Evolutionary conservation across 2,329 filamentous ascomycete genomes (phyloP), one percentile per base, ranked within the genome.

Genomic region (Penicillium freii): DNA sequence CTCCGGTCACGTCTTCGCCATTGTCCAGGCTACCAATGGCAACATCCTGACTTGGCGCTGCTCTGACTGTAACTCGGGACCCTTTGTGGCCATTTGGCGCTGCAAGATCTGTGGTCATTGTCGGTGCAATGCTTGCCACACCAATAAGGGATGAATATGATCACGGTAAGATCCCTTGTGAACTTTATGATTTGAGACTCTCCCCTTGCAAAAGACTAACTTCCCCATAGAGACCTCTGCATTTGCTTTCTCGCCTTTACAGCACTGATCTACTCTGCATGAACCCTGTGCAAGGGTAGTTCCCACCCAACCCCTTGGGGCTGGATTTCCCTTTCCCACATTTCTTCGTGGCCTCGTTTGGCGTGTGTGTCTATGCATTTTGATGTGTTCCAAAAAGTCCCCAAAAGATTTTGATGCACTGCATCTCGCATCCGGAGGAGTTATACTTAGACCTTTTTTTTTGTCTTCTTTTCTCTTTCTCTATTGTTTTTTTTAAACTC

Each of bases 21-120:
- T 77, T 53, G 64, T 76, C 36, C 75, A 77, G 60, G 68, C 71
- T 11, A 73, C 72, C 45, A 76, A 77, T 59, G 75, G 75, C 44
- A 77, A 75, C 53, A 76, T 77, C 57, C 65, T 77, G 53, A 73
- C 72, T 49, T 77, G 75, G 75, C 71, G 73, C n/a, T 77, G 75
- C 62, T 76, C 73, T 5, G 71, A 75, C 61, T 77, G 75, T 67
- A 76, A 74, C 62, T 68, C 69, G 40, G 75, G 75, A 23, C 75
- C 75, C 36, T 76, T 72, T 54, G 64, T 73, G 43, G 75, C 75
- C 25, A 76, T 77, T 61, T 77, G 75, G 75, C 74, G 69, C 25
- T 77, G 75, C 70, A 77, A 77, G 66, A 68, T 74, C 56, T 77
- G 75, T 67, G 71, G 71, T 33, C 69, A 75, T 58, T 75, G 69